Evolutionary conservation across 768 basidiomycete species (phyloP).

Genomic region (Lentinula sp.): DNA sequence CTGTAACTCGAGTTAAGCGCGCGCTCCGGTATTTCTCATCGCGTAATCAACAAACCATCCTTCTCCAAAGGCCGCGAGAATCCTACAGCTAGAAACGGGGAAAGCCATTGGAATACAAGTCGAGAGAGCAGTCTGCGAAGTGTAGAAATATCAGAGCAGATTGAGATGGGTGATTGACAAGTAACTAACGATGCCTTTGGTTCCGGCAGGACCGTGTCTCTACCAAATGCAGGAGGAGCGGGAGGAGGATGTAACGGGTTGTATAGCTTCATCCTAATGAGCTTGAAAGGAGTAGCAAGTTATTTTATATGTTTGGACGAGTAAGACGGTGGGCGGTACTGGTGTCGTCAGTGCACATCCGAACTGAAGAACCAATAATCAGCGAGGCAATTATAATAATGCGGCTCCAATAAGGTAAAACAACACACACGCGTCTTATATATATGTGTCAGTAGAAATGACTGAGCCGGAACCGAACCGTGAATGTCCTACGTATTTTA

Average conservation of each 20-base stretch:
- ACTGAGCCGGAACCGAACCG: background rate
- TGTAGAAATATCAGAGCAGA: background rate
- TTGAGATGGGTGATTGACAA: background rate
- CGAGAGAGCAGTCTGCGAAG: slow-evolving; percentile 25
- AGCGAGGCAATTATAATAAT: background rate
- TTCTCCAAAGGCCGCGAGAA: slow-evolving; percentile 44
- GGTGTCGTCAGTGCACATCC: background rate
- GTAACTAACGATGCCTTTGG: slow-evolving; percentile 20
- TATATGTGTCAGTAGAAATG: background rate
- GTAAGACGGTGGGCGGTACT: background rate
- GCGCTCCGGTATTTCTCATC: too few relatives aligned
- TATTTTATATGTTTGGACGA: background rate
- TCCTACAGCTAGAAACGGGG: slow-evolving; percentile 40
- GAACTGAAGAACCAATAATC: background rate
- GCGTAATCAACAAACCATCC: slow-evolving; percentile 27
- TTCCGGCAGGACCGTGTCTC: slow-evolving; percentile 41
- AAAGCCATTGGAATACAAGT: slow-evolving; percentile 41
- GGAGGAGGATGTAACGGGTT: slow-evolving; percentile 37
- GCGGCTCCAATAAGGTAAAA: background rate
- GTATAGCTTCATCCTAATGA: slow-evolving; percentile 9
- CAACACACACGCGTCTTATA: background rate
- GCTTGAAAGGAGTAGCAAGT: background rate
- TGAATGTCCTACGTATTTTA: too few relatives aligned
- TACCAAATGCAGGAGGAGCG: slow-evolving; percentile 44
- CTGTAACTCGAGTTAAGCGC: background rate